Base-by-base conservation (phyloP, 805 yeast genomes). In the Ogataea methanolica region DNA sequence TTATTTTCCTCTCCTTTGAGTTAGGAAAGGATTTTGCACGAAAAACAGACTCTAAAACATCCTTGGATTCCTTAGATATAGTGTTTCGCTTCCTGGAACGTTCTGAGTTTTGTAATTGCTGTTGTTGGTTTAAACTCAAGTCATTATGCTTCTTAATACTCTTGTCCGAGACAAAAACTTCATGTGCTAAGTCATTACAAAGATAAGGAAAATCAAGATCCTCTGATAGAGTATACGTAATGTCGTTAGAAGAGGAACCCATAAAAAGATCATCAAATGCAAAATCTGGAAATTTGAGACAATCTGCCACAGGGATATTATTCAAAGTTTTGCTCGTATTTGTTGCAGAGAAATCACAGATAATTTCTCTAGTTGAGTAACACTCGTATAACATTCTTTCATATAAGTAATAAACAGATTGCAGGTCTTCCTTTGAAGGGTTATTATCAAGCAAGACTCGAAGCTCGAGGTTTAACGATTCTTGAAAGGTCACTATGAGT, bases 21-120 rank as follows among this genome's bases (percentile, higher is more conserved):
- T 53, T 53, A 7, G 55, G 57, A 11, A 17, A 39, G 15, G 37
- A 37, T 33, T 43, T 48, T 4, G 48, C 45, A 6, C 23, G 19
- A 34, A 50, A 52, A 1, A 48, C 37, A 7, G 47, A 33, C 14
- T 52, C 48, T 6, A 52, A n/a, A 16, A 41, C 31, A 19, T 19
- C 15, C 39, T 45, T 45, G 1, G 43, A 26, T 11, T 47, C 51
- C 31, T 42, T 42, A 1, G 48, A 16, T 5, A 46, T 39, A 15
- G 35, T 23, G 17, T 34, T 42, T 14, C 42, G 36, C 16, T 22
- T 45, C 11, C 34, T 31, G 11, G 5, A 29, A 6, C 37, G 33
- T 3, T 19, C 29, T 22, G 12, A 12, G 3, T 16, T 26, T 16
- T 7, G 5, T 26, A 26, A 26, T 7, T 26, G 2, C 9, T 26